phyloP scores from a whole-genome alignment of 1,284 basidiomycete genomes.

The Puccinia triticina region DNA sequence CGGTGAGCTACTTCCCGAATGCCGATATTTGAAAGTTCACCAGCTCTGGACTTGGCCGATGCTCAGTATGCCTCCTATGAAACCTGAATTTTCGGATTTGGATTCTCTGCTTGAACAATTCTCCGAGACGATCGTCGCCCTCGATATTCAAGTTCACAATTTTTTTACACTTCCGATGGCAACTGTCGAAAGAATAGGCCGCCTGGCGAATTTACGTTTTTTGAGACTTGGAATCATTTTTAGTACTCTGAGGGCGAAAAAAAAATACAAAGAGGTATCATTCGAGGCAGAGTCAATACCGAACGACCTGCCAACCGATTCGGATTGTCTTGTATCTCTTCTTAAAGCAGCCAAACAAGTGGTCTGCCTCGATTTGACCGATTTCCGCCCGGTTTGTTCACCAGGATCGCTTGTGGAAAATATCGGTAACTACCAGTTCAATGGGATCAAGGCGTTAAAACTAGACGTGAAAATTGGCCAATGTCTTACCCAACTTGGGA shows the following conservation, averaged over 20 bases:
- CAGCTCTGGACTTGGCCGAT: background rate
- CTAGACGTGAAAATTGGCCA: background rate
- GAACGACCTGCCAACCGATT: background rate
- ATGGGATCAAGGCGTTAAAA: background rate
- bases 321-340: background rate
- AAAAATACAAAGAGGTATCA: too few species aligned
- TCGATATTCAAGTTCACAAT: slow-evolving; percentile 6
- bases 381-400: slow-evolving; percentile 5
- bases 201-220: background rate
- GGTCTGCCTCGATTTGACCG: background rate
- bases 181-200: slow-evolving; percentile 3
- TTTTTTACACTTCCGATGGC: background rate
- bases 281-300: background rate
- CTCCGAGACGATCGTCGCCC: slow-evolving; percentile 2
- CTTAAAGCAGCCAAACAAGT: background rate
- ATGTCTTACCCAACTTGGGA: background rate
- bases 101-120: background rate
- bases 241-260: too few species aligned
- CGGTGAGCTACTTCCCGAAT: background rate
- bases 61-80: background rate
- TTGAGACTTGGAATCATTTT: slow-evolving; percentile 10
- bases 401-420: background rate
- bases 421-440: background rate
- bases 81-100: background rate
- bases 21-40: background rate